A percentile compares a stretch with the other conserved stretches of the same genome.
Conservation (phyloP, 2,329 filamentous ascomycete species). For the Colletotrichum sp. region DNA sequence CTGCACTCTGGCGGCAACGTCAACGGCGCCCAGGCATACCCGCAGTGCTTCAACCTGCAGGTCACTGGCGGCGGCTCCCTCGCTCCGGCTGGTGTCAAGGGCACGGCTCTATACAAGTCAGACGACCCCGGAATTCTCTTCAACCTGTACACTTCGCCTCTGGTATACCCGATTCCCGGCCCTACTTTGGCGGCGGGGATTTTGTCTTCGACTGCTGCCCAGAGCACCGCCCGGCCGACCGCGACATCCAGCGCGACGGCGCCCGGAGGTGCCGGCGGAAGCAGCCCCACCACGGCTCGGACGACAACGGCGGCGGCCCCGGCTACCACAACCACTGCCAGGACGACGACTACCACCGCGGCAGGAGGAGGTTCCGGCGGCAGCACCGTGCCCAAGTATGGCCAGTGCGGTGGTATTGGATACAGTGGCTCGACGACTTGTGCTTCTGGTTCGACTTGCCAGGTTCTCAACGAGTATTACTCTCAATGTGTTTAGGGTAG, state of each 20-base stretch:
- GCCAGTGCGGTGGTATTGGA: constrained; percentile 41
- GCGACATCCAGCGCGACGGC: constrained; percentile 14
- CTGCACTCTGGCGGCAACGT: constrained; percentile 51
- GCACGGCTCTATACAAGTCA: constrained; percentile 39
- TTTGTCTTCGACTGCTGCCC: constrained; percentile 10
- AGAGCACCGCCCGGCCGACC: constrained; percentile 3
- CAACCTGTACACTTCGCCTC: constrained; percentile 35
- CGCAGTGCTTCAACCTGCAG: constrained; percentile 55
- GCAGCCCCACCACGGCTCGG: neutral
- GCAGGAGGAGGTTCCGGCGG: constrained; percentile 8
- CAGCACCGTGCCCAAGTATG: constrained; percentile 32
- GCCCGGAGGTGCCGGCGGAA: constrained; percentile 19
- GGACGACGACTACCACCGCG: constrained; percentile 5
- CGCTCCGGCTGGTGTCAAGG: constrained; percentile 34
- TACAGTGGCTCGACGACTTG: constrained; percentile 42
- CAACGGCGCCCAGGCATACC: constrained; percentile 55
- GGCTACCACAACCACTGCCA: neutral
- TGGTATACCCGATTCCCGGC: constrained; percentile 35
- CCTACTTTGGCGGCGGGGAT: constrained; percentile 28
- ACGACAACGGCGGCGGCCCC: constrained; percentile 2
- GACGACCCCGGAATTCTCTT: constrained; percentile 39
- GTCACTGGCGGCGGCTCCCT: constrained; percentile 44
- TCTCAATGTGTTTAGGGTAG: constrained; percentile 41
- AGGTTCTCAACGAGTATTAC: constrained; percentile 43
- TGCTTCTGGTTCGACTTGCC: constrained; percentile 38